Evolutionary conservation across 2,329 filamentous ascomycete genomes (phyloP), one percentile per base, ranked within the genome.

Genomic region (Chrysoporthe puriensis): DNA sequence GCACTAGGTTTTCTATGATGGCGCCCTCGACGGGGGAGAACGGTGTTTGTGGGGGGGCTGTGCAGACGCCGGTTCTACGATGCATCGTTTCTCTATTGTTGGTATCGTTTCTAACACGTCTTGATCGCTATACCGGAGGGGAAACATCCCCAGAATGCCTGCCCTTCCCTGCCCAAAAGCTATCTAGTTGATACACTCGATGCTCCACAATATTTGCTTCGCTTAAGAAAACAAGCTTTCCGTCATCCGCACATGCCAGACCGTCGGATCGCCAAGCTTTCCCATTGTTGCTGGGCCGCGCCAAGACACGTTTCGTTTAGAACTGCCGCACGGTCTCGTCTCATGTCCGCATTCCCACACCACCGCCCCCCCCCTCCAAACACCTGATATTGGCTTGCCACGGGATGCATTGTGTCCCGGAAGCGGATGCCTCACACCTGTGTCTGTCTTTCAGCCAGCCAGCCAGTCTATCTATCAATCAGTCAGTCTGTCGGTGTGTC

Each of bases 171-270:
- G 9, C 36, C 36, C 36, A 5, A 26, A 26, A 40, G 36, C 6
- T 40, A 40, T 40, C 36, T 40, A 40, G 36, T 40, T 40, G 36
- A 9, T 40, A 40, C 9, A 40, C 36, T 40, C 36, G 6, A 9
- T 40, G 9, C 36, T 40, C 36, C 36, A 40, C 36, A 9, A 40
- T 40, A 40, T 26, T 26, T 2, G 26, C 26, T 26, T 26, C 26
- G 26, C 26, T 26, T 26, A 26, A 26, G 26, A 44, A 58, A 44
- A 44, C 36, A 61, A 61, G 59, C 43, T 61, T 61, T 34, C 43
- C 6, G 14, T 36, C 21, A 46, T 16, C 26, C 34, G 43, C 14
- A 32, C 26, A 36, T 14, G 26, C 26, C 43, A 48, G 48, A 32
- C 40, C 42, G 9, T 61, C 59, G 26, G 59, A 61, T 46, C 7